Conservation (phyloP, 768 basidiomycete genomes). For the Peribolospora kevripleyi region DNA sequence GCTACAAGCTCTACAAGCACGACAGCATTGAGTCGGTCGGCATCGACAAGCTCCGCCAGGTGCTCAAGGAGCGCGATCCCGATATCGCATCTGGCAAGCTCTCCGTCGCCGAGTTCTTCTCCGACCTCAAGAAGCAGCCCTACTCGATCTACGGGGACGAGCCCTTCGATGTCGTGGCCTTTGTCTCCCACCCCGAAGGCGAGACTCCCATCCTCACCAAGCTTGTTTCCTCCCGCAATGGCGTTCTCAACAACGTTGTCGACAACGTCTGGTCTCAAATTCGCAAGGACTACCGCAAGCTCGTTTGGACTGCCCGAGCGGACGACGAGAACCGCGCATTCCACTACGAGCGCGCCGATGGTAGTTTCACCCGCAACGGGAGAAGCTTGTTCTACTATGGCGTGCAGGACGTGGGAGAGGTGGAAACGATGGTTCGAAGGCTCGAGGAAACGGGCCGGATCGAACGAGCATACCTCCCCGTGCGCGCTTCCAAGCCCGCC, state of each 20-base stretch:
- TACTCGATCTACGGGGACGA: constrained; percentile 98
- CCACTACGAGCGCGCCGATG: constrained; percentile 97
- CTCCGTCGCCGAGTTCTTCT: constrained; percentile 69
- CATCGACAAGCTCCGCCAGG: constrained; percentile 78
- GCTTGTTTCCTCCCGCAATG: constrained; percentile 62
- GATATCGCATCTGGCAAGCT: constrained; percentile 59
- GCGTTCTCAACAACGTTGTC: constrained; percentile 75
- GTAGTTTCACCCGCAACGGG: constrained; percentile 84
- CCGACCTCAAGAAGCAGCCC: constrained; percentile 50
- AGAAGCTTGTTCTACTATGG: constrained; percentile 96
- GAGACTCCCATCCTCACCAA: constrained; percentile 81
- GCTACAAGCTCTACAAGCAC: constrained; percentile 92
- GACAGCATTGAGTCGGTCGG: constrained; percentile 56
- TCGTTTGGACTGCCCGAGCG: constrained; percentile 94
- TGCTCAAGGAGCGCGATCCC: constrained; percentile 85
- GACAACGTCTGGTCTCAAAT: constrained; percentile 97
- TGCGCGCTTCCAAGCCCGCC: constrained; percentile 21
- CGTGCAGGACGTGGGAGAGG: constrained; percentile 66
- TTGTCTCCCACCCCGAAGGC: constrained; percentile 73
- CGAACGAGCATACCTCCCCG: constrained; percentile 69
- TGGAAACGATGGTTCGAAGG: constrained; percentile 53
- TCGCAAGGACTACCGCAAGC: constrained; percentile 70
- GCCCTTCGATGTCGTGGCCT: constrained; percentile 78
- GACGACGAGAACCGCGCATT: constrained; percentile 93
- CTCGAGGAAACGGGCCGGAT: constrained; percentile 47